These are phyloP conservation scores for Saxophila tyrrhenica DNA, from an alignment of 495 filamentous ascomycete genomes.

Conservation along the genomic window DNA sequence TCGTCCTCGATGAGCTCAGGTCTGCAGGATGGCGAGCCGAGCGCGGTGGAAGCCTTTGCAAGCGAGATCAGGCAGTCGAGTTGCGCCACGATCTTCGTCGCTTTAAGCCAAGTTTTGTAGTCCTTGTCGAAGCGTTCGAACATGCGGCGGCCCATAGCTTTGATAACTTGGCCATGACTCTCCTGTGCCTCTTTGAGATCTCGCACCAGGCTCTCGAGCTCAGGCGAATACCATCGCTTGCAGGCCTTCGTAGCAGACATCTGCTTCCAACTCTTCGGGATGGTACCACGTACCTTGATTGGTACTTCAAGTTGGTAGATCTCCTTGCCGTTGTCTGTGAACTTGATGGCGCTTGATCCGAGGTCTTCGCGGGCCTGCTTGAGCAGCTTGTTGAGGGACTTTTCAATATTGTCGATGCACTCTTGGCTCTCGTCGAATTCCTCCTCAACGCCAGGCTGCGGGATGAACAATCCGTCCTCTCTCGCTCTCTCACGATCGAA, in stretches of 20 bases:
- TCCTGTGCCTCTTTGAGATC: slow-evolving; percentile 88
- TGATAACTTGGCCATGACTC: slow-evolving; percentile 83
- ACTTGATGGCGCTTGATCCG: slow-evolving; percentile 58
- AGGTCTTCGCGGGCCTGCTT: slow-evolving; percentile 59
- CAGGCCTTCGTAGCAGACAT: slow-evolving; percentile 87
- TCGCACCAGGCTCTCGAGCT: slow-evolving; percentile 69
- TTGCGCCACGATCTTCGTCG: slow-evolving; percentile 77
- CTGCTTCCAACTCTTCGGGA: slow-evolving; percentile 84
- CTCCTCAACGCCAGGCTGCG: slow-evolving; percentile 77
- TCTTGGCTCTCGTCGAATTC: slow-evolving; percentile 87
- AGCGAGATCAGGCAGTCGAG: slow-evolving; percentile 92
- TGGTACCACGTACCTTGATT: slow-evolving; percentile 56
- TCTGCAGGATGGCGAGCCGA: slow-evolving; percentile 81
- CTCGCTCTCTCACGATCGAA: slow-evolving; percentile 78
- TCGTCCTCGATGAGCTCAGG: slow-evolving; percentile 75
- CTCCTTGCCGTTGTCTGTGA: slow-evolving; percentile 87
- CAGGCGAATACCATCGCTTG: slow-evolving; percentile 89
- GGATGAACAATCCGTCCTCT: slow-evolving; percentile 66
- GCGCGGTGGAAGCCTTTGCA: slow-evolving; percentile 68
- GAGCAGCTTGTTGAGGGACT: slow-evolving; percentile 58
- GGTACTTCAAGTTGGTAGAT: slow-evolving; percentile 94
- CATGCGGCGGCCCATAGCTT: slow-evolving; percentile 74
- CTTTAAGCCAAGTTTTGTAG: slow-evolving; percentile 76
- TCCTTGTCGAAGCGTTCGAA: slow-evolving; percentile 79
- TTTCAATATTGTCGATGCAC: slow-evolving; percentile 57